Evolutionary conservation across 2,329 filamentous ascomycete species (phyloP).

Genomic region (Fusarium subtropicale): DNA sequence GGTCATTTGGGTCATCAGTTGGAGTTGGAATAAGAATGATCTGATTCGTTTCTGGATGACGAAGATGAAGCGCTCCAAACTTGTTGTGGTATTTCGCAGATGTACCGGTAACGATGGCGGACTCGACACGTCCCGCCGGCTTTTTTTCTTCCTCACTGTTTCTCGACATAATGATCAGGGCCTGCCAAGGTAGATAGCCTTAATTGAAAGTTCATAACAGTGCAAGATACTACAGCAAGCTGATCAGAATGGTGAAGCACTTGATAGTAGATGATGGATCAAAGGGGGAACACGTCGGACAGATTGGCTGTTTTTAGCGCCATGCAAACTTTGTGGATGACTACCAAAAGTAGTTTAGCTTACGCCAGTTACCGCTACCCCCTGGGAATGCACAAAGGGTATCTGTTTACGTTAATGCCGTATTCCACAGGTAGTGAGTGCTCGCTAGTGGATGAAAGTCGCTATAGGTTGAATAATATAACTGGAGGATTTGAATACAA

Average conservation of each 20-base stretch:
- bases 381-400: too few species aligned
- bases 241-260: neutral
- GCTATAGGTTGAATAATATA: too few species aligned
- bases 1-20: neutral
- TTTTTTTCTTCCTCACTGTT: neutral
- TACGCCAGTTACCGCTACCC: too few species aligned
- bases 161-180: neutral
- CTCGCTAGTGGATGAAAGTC: too few species aligned
- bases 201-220: too few species aligned
- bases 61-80: neutral
- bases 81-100: neutral
- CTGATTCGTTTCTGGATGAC: neutral
- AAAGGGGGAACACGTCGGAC: neutral
- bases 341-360: neutral
- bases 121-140: neutral
- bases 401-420: too few species aligned
- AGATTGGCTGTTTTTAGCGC: neutral
- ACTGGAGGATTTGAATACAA: too few species aligned
- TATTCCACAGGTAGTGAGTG: too few species aligned
- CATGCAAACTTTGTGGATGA: neutral
- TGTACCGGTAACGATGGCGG: neutral
- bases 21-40: neutral
- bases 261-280: neutral
- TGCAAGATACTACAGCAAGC: neutral
- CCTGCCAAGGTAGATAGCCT: too few species aligned